phyloP scores from a whole-genome alignment of 2,329 filamentous ascomycete genomes.

The Colletotrichum destructivum region DNA sequence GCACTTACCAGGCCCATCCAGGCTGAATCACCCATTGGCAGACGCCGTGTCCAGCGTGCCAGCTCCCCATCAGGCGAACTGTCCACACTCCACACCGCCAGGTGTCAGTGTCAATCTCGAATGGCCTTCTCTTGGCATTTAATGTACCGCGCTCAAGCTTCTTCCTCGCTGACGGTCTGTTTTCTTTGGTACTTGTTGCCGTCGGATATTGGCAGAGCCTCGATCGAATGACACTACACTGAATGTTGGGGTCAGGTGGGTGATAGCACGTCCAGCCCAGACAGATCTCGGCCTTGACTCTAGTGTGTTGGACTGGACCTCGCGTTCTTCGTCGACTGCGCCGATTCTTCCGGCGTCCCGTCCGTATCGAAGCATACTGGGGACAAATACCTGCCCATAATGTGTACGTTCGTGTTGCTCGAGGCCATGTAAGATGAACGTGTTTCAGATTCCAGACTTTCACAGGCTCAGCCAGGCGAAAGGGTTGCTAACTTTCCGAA shows the following conservation, averaged over 20 bases:
- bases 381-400: background rate
- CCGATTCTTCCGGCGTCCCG: background rate
- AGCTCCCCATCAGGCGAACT: background rate
- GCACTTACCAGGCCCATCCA: background rate
- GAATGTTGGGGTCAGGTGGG: constrained; percentile 9
- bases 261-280: constrained; percentile 9
- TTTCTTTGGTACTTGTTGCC: background rate
- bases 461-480: constrained; percentile 4
- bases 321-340: background rate
- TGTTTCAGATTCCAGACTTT: constrained; percentile 18
- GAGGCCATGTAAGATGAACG: background rate
- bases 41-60: background rate
- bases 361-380: background rate
- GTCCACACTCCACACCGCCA: background rate
- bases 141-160: constrained; percentile 3
- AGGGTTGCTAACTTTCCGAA: background rate
- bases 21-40: background rate
- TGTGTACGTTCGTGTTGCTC: background rate
- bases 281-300: constrained; percentile 13
- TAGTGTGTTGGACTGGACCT: background rate
- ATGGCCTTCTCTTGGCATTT: constrained; percentile 33
- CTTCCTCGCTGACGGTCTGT: constrained; percentile 8
- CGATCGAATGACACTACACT: background rate
- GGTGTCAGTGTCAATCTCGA: constrained; percentile 19
- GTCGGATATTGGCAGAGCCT: constrained; percentile 13